Evolutionary conservation across 164 flowering plant species (phyloP), one percentile per base, ranked within the genome.

Genomic region (Pachysandra terminalis): DNA sequence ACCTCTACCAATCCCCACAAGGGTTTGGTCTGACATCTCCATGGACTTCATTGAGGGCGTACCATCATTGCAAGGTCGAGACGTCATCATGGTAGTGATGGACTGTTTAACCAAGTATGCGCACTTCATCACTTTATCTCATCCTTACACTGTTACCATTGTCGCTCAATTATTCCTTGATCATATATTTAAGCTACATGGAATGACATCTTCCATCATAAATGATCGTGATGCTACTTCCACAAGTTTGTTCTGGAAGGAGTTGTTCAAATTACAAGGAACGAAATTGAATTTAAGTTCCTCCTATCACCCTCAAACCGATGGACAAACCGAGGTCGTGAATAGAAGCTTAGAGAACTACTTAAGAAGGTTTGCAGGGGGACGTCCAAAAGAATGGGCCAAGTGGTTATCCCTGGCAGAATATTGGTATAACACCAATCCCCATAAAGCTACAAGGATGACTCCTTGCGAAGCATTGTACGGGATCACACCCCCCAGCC

Each of bases 21-120:
- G 23, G 32, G 32, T 58, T 5, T 58, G 27, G 61, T 9, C 27
- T 4, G 32, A 58, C 0, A 4, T 58, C 13, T 2, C 15, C 15
- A 58, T 58, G 27, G 61, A 58, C 14, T 58, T 58, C 32, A 58
- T 58, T 24, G 61, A 58, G 5, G 61, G 61, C 0, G 7, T 58
- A 1, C 35, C 61, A 9, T 4, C 7, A 1, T 58, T 32, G 1
- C 23, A 55, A 16, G 10, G 58, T 5, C 4, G 15, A 15, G 1
- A 45, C 10, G 1, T 2, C 15, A 45, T 45, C 4, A 10, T 45
- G 51, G 51, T 45, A 13, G 51, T 45, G 17, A 13, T 45, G 1
- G 51, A 45, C 15, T 1, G 51, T 5, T 15, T 45, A 2, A 3
- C 51, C 4, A 45, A 45, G 10, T 45, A 10, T 12, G 51, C 10